Evolutionary conservation across 1,139 yeast genomes (phyloP), one percentile per base, ranked within the genome.

Genomic region (Pichia sp.): DNA sequence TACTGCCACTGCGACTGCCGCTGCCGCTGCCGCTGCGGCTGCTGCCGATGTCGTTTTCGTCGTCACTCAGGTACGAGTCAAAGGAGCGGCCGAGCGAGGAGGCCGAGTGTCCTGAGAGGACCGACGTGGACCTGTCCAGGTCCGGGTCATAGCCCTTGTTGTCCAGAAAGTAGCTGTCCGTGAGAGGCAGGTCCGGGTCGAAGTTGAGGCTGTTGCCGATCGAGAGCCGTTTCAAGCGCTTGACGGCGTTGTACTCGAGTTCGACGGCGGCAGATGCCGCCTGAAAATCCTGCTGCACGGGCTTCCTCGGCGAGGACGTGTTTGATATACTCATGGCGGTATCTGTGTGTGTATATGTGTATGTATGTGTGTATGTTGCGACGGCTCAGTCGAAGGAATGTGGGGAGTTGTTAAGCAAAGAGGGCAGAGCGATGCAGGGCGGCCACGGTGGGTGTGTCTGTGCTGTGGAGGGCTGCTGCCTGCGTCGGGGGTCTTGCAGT

Each of bases 181-280:
- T 43, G 47, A 73, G 76, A 8, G 84, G 84, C 45, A 80, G 68
- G 63, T 81, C 85, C 2, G 85, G 85, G 61, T 81, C 85, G 59
- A 75, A 78, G 59, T 72, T 75, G 73, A 81, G 73, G 66, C 76
- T 67, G 63, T 79, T 75, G 14, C 85, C 85, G 16, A 81, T 78
- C 7, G 83, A 78, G 29, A 80, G 69, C 55, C 85, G 71, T 64
- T 81, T 81, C 58, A 81, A 71, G 14, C 84, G 83, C 40, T 82
- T 79, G 61, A 81, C 85, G 73, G 79, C 77, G 67, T 78, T 77
- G 68, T 80, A 78, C 63, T 81, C 85, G 63, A 77, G 81, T 63
- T 80, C 83, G 17, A 70, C 70, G 2, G 72, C 71, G 41, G 65
- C 64, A 2, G 72, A 67, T 1, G 73, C 73, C 12, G 68, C 71